Evolutionary conservation across 306 rosid species (phyloP).

Genomic region (Trifolium pratense): DNA sequence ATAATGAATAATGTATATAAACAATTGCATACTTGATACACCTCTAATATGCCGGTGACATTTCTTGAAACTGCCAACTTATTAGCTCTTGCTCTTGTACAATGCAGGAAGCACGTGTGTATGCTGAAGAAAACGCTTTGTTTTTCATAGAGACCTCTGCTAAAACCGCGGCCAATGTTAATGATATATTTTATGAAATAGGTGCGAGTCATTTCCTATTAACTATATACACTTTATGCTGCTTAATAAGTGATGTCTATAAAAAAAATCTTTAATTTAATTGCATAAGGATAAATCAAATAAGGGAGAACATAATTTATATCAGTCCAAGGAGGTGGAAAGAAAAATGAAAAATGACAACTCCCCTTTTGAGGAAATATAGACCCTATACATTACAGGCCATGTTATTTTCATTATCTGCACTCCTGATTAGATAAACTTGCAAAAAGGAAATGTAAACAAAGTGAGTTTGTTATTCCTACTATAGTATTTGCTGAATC

Average conservation of each 20-base stretch:
- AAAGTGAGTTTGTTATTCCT: background rate
- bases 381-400: background rate
- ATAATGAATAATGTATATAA: constrained; percentile 9
- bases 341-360: constrained; percentile 10
- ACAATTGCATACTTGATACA: background rate
- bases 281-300: constrained; percentile 25
- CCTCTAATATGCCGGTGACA: background rate
- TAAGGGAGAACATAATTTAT: constrained; percentile 9
- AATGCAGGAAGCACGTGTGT: constrained; percentile 61
- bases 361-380: constrained; percentile 20
- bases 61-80: constrained; percentile 30
- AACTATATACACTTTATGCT: background rate
- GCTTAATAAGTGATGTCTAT: constrained; percentile 18
- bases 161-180: constrained; percentile 62
- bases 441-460: background rate
- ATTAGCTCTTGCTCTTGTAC: constrained; percentile 29
- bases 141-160: constrained; percentile 72
- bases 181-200: constrained; percentile 67
- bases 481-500: background rate
- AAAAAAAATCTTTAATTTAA: constrained; percentile 29
- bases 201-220: constrained; percentile 42
- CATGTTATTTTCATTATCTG: background rate
- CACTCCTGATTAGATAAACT: background rate
- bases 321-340: constrained; percentile 35
- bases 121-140: constrained; percentile 68